Conservation (phyloP, 305 asterid genomes). For the Vinca major region DNA sequence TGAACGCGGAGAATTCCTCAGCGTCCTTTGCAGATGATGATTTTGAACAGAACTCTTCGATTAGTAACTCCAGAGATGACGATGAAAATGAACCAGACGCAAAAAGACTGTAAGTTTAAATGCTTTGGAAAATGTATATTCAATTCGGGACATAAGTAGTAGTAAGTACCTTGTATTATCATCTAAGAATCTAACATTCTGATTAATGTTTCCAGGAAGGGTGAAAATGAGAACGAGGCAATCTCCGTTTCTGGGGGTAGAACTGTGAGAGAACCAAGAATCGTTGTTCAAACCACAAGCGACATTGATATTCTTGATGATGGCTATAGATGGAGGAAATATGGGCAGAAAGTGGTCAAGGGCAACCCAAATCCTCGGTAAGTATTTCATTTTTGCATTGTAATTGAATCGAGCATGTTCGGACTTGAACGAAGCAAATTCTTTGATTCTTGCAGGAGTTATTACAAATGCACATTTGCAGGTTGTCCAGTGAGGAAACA, state of each 20-base stretch:
- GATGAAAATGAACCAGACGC: conserved; percentile 59
- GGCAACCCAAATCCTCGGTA: conserved; percentile 94
- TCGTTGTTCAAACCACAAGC: conserved; percentile 86
- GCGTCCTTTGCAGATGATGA: conserved; percentile 74
- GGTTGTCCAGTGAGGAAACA: conserved; percentile 86
- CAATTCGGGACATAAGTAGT: not conserved
- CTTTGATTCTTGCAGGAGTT: conserved; percentile 47
- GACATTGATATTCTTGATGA: conserved; percentile 92
- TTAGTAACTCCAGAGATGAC: conserved; percentile 61
- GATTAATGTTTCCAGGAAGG: conserved; percentile 47
- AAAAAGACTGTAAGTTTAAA: conserved; percentile 55
- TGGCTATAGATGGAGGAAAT: conserved; percentile 92
- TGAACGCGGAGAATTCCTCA: conserved; percentile 48
- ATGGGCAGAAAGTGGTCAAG: conserved; percentile 92
- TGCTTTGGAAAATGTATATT: no score
- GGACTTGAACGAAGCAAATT: no score
- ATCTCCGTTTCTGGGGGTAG: conserved; percentile 54
- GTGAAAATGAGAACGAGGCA: conserved; percentile 53
- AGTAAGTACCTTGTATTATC: not conserved
- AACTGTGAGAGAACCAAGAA: conserved; percentile 72
- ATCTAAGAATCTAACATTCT: conserved; percentile 1
- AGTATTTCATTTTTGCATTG: not conserved
- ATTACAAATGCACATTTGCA: conserved; percentile 77
- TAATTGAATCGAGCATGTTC: no score
- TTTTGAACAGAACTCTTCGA: conserved; percentile 52